These are phyloP conservation scores for Piromyces finnis DNA, from an alignment of 192 early-diverging fungal species.

Conservation along the genomic window DNA sequence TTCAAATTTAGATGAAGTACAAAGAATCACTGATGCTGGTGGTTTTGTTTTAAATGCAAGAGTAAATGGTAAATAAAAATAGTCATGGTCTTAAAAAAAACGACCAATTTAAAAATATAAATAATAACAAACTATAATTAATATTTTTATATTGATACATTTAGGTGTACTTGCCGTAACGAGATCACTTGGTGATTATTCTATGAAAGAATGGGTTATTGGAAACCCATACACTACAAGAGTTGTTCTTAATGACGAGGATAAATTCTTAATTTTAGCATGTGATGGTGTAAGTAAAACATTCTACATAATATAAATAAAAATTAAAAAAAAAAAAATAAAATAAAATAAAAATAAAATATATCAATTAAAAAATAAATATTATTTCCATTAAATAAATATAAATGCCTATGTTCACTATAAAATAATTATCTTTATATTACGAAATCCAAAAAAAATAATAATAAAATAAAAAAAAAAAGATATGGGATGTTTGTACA, in stretches of 20 bases:
- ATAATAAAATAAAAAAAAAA: neutral
- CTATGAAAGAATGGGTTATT: slow-evolving; percentile 93
- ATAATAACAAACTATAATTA: too few species aligned
- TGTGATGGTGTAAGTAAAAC: slow-evolving; percentile 78
- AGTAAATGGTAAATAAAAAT: slow-evolving; percentile 58
- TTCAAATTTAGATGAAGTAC: slow-evolving; percentile 71
- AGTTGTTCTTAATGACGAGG: slow-evolving; percentile 50
- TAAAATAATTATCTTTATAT: too few species aligned
- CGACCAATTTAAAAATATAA: neutral
- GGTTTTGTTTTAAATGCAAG: slow-evolving; percentile 96
- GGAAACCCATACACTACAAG: slow-evolving; percentile 93
- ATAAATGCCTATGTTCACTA: too few species aligned
- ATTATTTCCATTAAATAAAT: too few species aligned
- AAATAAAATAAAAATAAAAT: neutral
- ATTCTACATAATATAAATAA: neutral
- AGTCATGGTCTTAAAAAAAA: neutral
- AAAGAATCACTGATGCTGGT: slow-evolving; percentile 77
- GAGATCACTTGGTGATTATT: slow-evolving; percentile 79
- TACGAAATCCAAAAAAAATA: neutral
- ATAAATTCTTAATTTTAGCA: slow-evolving; percentile 77
- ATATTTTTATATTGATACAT: too few species aligned
- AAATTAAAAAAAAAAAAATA: neutral
- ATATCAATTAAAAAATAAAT: too few species aligned
- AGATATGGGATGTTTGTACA: slow-evolving; percentile 95
- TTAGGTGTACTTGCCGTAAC: slow-evolving; percentile 87